Evolutionary conservation across 345 rosid species (phyloP).

Genomic region (Heritiera fomes): DNA sequence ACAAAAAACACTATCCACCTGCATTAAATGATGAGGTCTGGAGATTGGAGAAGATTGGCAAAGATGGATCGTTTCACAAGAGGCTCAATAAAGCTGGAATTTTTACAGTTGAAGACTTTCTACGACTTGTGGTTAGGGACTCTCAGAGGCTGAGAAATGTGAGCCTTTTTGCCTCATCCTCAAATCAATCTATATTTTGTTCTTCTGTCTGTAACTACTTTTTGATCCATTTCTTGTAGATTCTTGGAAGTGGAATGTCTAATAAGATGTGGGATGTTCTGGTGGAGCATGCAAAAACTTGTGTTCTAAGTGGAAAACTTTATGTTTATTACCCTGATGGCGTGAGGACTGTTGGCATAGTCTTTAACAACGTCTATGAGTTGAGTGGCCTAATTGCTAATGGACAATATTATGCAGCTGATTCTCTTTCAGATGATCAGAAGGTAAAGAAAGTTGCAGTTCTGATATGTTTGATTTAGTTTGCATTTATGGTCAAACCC

Average conservation of each 20-base stretch:
- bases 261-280: constrained; percentile 99
- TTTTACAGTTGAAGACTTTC: constrained; percentile 80
- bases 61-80: constrained; percentile 97
- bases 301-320: constrained; percentile 73
- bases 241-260: constrained; percentile 99
- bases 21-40: constrained; percentile 86
- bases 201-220: constrained; percentile 18
- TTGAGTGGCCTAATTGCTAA: constrained; percentile 74
- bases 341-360: constrained; percentile 59
- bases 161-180: constrained; percentile 35
- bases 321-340: constrained; percentile 82
- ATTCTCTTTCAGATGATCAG: constrained; percentile 79
- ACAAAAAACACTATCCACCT: constrained; percentile 98
- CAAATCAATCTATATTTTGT: constrained; percentile 3
- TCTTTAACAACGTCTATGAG: constrained; percentile 79
- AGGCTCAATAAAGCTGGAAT: constrained; percentile 85
- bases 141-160: constrained; percentile 78
- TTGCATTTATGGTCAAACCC: constrained; percentile 10
- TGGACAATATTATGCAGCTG: constrained; percentile 64
- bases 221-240: constrained; percentile 44
- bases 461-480: background rate
- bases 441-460: constrained; percentile 51
- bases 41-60: constrained; percentile 97
- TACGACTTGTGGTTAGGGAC: constrained; percentile 80
- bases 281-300: constrained; percentile 91